A percentile compares a stretch with the other conserved stretches of the same genome.
phyloP scores from a whole-genome alignment of 352 stramenopile species.

The Phytophthora pistaciae region DNA sequence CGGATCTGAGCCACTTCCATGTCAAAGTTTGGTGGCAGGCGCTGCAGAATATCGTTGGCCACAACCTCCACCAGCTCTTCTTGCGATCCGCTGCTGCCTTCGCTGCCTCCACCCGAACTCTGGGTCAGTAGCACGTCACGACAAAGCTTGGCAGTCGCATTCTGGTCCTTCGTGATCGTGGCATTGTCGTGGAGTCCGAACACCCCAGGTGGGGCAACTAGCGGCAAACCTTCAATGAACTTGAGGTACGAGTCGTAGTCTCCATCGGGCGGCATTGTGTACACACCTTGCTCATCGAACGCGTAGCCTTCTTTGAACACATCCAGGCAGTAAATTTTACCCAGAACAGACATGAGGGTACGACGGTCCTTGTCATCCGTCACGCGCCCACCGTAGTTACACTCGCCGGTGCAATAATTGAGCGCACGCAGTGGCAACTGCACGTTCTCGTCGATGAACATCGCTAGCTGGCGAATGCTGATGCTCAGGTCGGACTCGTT shows the following conservation, averaged over 20 bases:
- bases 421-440: constrained; percentile 84
- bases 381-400: constrained; percentile 88
- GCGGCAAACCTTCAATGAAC: constrained; percentile 89
- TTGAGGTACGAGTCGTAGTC: constrained; percentile 81
- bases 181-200: constrained; percentile 96
- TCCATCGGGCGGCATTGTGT: constrained; percentile 80
- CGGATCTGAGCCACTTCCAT: constrained; percentile 94
- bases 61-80: constrained; percentile 92
- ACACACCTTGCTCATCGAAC: constrained; percentile 76
- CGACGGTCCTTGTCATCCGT: constrained; percentile 89
- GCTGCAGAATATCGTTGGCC: constrained; percentile 86
- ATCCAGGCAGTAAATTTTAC: constrained; percentile 79
- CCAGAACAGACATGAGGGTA: constrained; percentile 75
- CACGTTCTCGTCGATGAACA: constrained; percentile 93
- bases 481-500: constrained; percentile 95
- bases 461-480: constrained; percentile 91
- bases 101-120: constrained; percentile 73
- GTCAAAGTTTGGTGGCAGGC: constrained; percentile 93
- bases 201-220: constrained; percentile 90
- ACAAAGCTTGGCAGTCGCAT: constrained; percentile 95
- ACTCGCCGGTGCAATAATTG: constrained; percentile 86
- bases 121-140: constrained; percentile 93
- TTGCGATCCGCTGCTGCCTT: constrained; percentile 75
- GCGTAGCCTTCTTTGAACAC: constrained; percentile 70
- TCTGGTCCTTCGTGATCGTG: constrained; percentile 95